phyloP scores from a whole-genome alignment of 108 stramenopile genomes.

The Nitzschia sp. region DNA sequence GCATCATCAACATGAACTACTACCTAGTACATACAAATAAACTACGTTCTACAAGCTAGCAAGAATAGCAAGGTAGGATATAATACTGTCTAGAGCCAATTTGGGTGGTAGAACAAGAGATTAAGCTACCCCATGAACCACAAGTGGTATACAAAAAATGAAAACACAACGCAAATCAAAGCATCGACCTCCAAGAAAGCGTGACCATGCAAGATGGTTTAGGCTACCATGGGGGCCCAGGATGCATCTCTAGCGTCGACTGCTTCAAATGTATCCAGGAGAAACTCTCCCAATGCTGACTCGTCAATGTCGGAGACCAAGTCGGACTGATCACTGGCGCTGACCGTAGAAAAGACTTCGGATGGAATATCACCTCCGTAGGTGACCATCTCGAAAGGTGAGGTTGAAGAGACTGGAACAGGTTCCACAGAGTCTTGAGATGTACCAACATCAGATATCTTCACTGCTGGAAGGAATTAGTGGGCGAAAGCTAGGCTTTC shows the following conservation, averaged over 20 bases:
- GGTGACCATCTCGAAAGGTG: neutral
- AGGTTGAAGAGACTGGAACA: neutral
- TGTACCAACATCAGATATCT: constrained; percentile 49
- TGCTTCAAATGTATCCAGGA: constrained; percentile 37
- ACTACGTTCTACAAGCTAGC: too few species aligned
- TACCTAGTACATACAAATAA: too few species aligned
- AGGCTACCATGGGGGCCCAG: too few species aligned
- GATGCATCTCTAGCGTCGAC: constrained; percentile 13
- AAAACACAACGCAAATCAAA: too few species aligned
- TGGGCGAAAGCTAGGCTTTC: constrained; percentile 1
- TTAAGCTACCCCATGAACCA: too few species aligned
- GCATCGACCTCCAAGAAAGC: too few species aligned
- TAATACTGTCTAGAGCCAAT: too few species aligned
- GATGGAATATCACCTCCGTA: neutral
- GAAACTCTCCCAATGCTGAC: constrained; percentile 39
- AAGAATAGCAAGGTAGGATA: too few species aligned
- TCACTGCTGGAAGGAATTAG: constrained; percentile 63
- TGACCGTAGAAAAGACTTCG: neutral
- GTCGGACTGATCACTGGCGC: constrained; percentile 2
- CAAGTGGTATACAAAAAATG: too few species aligned
- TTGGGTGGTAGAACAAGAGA: too few species aligned
- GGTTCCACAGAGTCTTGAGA: neutral
- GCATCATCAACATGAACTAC: too few species aligned
- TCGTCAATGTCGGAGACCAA: constrained; percentile 21
- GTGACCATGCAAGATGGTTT: too few species aligned